Conservation (phyloP, 2,329 filamentous ascomycete genomes). For the Pestalotiopsis sp. region DNA sequence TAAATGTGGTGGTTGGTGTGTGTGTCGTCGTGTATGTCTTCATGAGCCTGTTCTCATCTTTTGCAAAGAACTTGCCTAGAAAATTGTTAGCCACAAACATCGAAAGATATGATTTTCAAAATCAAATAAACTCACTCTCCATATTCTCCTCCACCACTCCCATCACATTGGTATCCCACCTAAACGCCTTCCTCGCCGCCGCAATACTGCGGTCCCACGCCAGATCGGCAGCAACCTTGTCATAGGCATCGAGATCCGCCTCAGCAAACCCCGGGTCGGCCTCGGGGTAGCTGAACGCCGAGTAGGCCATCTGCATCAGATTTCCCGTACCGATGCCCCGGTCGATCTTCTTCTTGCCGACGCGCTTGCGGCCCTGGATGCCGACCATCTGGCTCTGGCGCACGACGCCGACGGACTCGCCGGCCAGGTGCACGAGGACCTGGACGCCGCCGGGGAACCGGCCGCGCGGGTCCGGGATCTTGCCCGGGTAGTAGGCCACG, state of each 20-base stretch:
- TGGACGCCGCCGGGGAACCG: conserved; percentile 42
- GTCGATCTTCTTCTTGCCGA: conserved; percentile 35
- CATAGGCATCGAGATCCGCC: conserved; percentile 68
- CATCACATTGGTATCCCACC: conserved; percentile 65
- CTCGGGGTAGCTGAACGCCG: conserved; percentile 40
- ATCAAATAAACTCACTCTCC: conserved; percentile 38
- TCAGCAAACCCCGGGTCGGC: conserved; percentile 72
- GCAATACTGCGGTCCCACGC: conserved; percentile 70
- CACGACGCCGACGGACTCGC: conserved; percentile 42
- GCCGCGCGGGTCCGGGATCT: conserved; percentile 44
- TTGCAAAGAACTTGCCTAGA: conserved; percentile 56
- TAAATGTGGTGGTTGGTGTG: conserved; percentile 69
- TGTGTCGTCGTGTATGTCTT: conserved; percentile 61
- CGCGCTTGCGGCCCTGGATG: conserved; percentile 45
- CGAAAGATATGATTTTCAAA: background rate
- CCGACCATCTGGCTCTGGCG: conserved; percentile 46
- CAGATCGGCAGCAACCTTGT: conserved; percentile 64
- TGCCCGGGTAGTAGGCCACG: conserved; percentile 47
- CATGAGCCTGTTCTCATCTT: conserved; percentile 63
- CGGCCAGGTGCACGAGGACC: conserved; percentile 43
- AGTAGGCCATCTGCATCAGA: conserved; percentile 37
- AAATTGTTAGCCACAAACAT: background rate
- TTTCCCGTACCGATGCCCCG: conserved; percentile 40
- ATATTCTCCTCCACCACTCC: conserved; percentile 68
- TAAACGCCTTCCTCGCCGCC: conserved; percentile 63